Percentiles rank a stretch among this genome's conserved stretches.
Conservation (phyloP, 78 protist species). For the Creolimax fragrantissima region DNA sequence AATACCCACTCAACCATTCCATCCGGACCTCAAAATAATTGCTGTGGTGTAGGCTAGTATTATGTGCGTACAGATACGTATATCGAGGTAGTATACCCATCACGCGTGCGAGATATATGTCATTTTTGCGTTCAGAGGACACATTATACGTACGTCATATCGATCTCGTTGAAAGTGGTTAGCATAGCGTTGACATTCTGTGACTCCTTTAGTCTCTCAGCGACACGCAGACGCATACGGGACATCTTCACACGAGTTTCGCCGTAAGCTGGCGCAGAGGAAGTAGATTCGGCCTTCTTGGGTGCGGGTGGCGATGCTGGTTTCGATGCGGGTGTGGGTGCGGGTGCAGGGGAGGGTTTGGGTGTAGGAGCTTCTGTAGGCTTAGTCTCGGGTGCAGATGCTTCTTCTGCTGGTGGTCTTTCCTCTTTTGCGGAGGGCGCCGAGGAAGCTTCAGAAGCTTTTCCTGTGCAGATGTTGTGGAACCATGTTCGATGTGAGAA, state of each 20-base stretch:
- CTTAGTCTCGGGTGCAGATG: background rate
- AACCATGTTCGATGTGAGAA: no score
- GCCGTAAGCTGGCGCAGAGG: constrained; percentile 9
- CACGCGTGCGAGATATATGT: no score
- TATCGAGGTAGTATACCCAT: no score
- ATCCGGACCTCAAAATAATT: no score
- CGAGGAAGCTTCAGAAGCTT: no score
- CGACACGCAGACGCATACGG: constrained; percentile 82
- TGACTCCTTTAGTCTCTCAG: constrained; percentile 88
- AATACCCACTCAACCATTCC: no score
- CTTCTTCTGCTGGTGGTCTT: background rate
- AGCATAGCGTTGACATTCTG: constrained; percentile 92
- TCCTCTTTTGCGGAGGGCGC: background rate
- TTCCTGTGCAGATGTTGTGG: no score
- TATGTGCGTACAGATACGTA: no score
- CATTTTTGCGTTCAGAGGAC: no score
- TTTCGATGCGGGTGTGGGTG: constrained; percentile 29
- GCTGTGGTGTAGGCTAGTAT: no score
- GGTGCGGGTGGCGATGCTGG: constrained; percentile 27
- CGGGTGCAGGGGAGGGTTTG: background rate
- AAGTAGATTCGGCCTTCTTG: background rate
- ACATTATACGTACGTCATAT: constrained; percentile 58
- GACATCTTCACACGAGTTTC: constrained; percentile 65
- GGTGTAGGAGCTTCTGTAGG: background rate
- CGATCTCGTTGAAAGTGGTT: constrained; percentile 95